Evolutionary conservation across 2,329 filamentous ascomycete species (phyloP).

Genomic region (Sordariomycetes sp.): DNA sequence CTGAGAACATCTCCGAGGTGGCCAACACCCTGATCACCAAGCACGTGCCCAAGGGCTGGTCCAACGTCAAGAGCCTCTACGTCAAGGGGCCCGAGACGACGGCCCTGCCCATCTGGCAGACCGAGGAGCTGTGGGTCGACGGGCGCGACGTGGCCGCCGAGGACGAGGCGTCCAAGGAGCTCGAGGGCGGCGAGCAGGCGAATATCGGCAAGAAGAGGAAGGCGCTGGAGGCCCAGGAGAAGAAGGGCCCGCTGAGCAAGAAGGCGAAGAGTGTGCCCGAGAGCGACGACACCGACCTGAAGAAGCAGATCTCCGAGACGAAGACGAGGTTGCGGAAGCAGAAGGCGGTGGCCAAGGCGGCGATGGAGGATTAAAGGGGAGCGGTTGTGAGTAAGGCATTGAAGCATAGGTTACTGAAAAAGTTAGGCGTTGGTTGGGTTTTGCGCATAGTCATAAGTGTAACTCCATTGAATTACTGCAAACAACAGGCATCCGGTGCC

Average conservation of each 20-base stretch:
- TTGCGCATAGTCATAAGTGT: neutral
- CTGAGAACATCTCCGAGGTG: constrained; percentile 70
- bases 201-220: constrained; percentile 54
- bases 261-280: constrained; percentile 34
- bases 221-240: constrained; percentile 24
- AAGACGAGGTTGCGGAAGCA: constrained; percentile 48
- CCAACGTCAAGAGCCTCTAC: constrained; percentile 73
- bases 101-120: constrained; percentile 88
- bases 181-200: constrained; percentile 33
- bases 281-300: constrained; percentile 39
- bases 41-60: constrained; percentile 78
- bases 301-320: constrained; percentile 48
- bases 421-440: constrained; percentile 2
- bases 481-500: too few species aligned
- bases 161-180: constrained; percentile 34
- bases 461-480: too few species aligned
- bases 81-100: constrained; percentile 85
- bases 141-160: constrained; percentile 61
- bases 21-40: constrained; percentile 61
- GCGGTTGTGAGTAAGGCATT: neutral
- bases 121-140: constrained; percentile 83
- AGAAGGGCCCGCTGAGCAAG: constrained; percentile 20
- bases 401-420: neutral
- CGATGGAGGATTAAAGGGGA: constrained; percentile 28
- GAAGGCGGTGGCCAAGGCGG: constrained; percentile 45